phyloP scores from a whole-genome alignment of 805 yeast genomes.

The Saccharomycopsis sp. region DNA sequence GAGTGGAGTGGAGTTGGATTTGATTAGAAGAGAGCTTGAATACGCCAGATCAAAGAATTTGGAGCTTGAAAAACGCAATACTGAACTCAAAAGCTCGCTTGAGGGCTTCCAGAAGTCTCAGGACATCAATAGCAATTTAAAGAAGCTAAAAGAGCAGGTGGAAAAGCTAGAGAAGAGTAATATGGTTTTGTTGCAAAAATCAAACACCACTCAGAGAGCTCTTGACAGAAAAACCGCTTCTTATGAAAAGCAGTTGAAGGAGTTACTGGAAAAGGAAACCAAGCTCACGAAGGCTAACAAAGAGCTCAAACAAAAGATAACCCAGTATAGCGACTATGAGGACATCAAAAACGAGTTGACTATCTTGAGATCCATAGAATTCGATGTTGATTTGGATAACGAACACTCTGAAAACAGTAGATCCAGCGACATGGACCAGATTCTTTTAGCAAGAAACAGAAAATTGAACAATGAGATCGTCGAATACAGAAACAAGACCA shows the following conservation, averaged over 20 bases:
- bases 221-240: slow-evolving; percentile 22
- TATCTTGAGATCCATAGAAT: slow-evolving; percentile 66
- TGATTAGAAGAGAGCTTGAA: slow-evolving; percentile 71
- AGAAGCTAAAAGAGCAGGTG: slow-evolving; percentile 25
- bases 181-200: slow-evolving; percentile 24
- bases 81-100: slow-evolving; percentile 61
- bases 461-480: slow-evolving; percentile 65
- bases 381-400: slow-evolving; percentile 45
- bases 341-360: slow-evolving; percentile 72
- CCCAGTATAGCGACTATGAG: slow-evolving; percentile 61
- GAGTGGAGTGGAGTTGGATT: slow-evolving; percentile 45
- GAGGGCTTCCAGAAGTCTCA: slow-evolving; percentile 21
- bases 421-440: slow-evolving; percentile 40
- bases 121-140: slow-evolving; percentile 12
- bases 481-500: slow-evolving; percentile 53
- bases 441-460: slow-evolving; percentile 64
- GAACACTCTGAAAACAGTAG: slow-evolving; percentile 24
- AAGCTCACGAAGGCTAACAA: slow-evolving; percentile 46
- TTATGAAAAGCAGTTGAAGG: slow-evolving; percentile 31
- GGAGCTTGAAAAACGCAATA: slow-evolving; percentile 73
- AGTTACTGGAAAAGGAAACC: slow-evolving; percentile 38
- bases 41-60: slow-evolving; percentile 56
- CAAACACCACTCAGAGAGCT: slow-evolving; percentile 27
- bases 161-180: slow-evolving; percentile 25
- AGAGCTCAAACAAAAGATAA: slow-evolving; percentile 42